These are phyloP conservation scores for Diaporthe eres DNA, from an alignment of 2,329 filamentous ascomycete species.

Conservation along the genomic window DNA sequence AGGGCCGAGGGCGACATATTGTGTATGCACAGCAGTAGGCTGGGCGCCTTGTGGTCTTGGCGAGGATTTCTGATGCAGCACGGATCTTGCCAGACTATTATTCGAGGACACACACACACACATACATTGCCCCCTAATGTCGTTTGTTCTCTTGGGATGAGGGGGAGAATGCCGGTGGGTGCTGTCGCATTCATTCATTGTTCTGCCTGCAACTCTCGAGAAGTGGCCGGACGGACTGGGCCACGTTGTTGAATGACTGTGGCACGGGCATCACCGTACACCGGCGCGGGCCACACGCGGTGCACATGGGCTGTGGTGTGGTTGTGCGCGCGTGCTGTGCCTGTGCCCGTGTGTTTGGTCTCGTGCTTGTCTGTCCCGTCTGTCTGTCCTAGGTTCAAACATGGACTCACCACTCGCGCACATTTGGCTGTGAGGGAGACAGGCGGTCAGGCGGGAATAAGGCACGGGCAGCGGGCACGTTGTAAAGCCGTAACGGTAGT, in stretches of 20 bases:
- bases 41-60: constrained; percentile 1
- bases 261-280: constrained; percentile 2
- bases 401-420: neutral
- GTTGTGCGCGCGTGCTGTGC: constrained; percentile 13
- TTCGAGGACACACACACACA: neutral
- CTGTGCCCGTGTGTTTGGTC: neutral
- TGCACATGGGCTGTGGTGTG: constrained; percentile 19
- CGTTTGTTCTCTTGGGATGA: constrained; percentile 6
- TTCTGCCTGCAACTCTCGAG: neutral
- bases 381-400: neutral
- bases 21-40: neutral
- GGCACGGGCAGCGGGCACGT: neutral
- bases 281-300: neutral
- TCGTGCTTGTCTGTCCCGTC: neutral
- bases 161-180: neutral
- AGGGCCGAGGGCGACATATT: neutral
- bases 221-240: neutral
- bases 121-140: neutral
- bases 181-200: neutral
- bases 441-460: constrained; percentile 18
- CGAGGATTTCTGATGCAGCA: constrained; percentile 24
- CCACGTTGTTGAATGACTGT: neutral
- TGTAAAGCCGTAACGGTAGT: neutral
- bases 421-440: neutral
- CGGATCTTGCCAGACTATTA: neutral